Evolutionary conservation across 192 early-diverging fungal genomes (phyloP).

Genomic region (Gryganskiella cystojenkinii): DNA sequence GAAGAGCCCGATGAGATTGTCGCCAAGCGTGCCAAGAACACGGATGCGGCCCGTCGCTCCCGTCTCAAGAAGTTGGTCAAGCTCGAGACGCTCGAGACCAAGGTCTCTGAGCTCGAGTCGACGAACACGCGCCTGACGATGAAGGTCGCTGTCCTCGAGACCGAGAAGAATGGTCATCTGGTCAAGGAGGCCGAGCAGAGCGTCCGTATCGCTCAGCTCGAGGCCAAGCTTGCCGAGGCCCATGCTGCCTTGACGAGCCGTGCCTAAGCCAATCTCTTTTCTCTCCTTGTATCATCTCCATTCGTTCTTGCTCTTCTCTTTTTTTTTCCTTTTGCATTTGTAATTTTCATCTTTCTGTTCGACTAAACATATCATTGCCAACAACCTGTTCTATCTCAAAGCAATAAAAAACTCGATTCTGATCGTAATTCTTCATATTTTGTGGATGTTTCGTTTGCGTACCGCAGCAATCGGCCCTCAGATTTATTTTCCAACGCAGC

Average conservation of each 20-base stretch:
- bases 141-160: constrained; percentile 63
- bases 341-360: background rate
- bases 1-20: constrained; percentile 39
- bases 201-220: constrained; percentile 58
- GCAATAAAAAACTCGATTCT: constrained; percentile 2
- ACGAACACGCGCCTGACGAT: constrained; percentile 71
- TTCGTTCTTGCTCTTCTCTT: background rate
- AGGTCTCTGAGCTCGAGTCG: constrained; percentile 79
- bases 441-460: background rate
- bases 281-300: background rate
- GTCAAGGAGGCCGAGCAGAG: constrained; percentile 58
- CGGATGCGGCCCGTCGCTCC: constrained; percentile 90
- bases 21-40: constrained; percentile 73
- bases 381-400: background rate
- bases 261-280: constrained; percentile 2
- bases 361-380: too few relatives aligned
- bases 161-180: constrained; percentile 60
- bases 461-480: too few relatives aligned
- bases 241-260: constrained; percentile 57
- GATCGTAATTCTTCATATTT: background rate
- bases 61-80: constrained; percentile 83
- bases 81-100: constrained; percentile 78
- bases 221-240: constrained; percentile 63
- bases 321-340: background rate
- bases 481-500: too few relatives aligned